Base-by-base conservation (phyloP, 345 rosid genomes). In the Populus ilicifolia region DNA sequence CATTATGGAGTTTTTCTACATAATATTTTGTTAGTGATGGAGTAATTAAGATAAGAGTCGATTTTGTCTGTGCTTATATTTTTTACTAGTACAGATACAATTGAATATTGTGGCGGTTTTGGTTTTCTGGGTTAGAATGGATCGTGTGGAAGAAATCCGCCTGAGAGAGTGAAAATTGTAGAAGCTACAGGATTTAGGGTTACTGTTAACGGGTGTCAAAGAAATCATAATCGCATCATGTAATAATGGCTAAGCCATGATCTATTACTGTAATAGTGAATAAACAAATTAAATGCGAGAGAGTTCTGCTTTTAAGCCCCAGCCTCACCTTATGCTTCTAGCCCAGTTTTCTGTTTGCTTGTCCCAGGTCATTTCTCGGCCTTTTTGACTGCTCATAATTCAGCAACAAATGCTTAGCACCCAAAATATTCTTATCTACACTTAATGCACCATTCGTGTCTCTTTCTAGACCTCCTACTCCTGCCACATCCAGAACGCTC, bases 1-100 rank as follows among this genome's bases (percentile, higher is more conserved):
- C 89, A 33, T 70, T 93, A 5, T 94, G 97, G 98, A 91, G 86
- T 67, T 88, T 79, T 73, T 87, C 84, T 2, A 67, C 78, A 6
- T 77, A 35, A 65, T 23, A 38, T 5, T 9, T 2, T 0, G 35
- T 30, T 29, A 1, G 21, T 10, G 23, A 9, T 3, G 3, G 3
- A 36, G 13, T 27, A 25, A 6, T 2, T 11, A 35, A 12, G 52
- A 67, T 27, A 5, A 44, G 17, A 64, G 79, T 59, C 25, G n/a
- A 59, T 25, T 29, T 3, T 9, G 25, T 23, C 64, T 25, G 64
- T 25, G 10, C 64, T 59, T n/a, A n/a, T n/a, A 59, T 46, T 59
- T 59, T 59, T 59, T 23, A 4, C 64, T 1, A n/a, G 64, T n/a
- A 1, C 64, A 25, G 13, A 59, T 59, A 9, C 5, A 59, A 23